phyloP scores from a whole-genome alignment of 1,284 basidiomycete genomes.

The Cryptococcus sp. region DNA sequence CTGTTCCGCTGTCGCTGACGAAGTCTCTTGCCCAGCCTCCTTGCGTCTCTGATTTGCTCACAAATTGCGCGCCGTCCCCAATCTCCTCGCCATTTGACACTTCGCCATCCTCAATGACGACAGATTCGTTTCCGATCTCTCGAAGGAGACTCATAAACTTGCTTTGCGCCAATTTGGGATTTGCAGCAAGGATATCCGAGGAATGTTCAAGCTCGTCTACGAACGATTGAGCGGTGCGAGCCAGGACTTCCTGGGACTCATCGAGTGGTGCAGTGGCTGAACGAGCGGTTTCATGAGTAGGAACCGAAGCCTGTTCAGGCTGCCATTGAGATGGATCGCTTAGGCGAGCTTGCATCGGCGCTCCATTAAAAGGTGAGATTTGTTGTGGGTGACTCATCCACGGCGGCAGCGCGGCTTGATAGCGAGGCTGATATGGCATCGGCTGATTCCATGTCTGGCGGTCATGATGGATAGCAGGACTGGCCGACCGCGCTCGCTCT shows the following conservation, averaged over 20 bases:
- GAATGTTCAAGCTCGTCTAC: constrained; percentile 67
- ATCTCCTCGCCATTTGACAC: constrained; percentile 35
- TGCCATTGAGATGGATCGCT: no score
- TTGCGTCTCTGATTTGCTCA: constrained; percentile 26
- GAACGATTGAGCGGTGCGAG: constrained; percentile 71
- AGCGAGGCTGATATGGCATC: not conserved
- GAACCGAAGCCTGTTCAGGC: not conserved
- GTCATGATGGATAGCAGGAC: not conserved
- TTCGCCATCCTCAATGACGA: constrained; percentile 70
- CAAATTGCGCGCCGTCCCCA: constrained; percentile 49
- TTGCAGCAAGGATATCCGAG: constrained; percentile 56
- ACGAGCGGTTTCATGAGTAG: not conserved
- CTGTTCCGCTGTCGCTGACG: not conserved
- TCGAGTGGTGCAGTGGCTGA: constrained; percentile 23
- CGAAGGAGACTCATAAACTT: constrained; percentile 85
- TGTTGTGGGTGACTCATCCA: no score
- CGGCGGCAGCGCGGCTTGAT: not conserved
- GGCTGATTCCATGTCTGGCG: not conserved
- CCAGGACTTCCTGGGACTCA: constrained; percentile 65
- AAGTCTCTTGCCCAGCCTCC: constrained; percentile 25
- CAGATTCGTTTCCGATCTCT: constrained; percentile 75
- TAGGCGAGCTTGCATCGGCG: no score
- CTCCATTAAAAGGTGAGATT: no score
- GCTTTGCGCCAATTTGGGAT: constrained; percentile 86
- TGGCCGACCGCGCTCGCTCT: no score